Evolutionary conservation across 106 monocot genomes (phyloP).

Genomic region (Dendrobium huoshanense): DNA sequence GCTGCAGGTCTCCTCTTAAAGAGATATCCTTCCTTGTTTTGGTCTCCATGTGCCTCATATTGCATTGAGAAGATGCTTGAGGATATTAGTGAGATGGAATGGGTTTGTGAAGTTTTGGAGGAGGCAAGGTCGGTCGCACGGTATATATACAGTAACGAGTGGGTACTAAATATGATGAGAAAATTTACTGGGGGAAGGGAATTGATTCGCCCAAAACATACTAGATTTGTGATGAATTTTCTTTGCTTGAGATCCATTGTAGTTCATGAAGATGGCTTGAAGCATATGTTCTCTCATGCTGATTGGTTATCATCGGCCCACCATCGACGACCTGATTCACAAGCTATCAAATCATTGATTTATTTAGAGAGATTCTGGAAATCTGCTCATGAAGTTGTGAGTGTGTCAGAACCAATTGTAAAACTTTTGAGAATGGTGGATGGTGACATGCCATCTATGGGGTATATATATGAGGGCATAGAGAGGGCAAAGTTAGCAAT

Average conservation of each 20-base stretch:
- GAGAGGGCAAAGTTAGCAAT: constrained; percentile 37
- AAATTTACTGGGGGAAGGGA: constrained; percentile 30
- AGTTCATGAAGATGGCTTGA: constrained; percentile 34
- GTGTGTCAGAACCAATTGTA: constrained; percentile 35
- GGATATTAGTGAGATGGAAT: constrained; percentile 38
- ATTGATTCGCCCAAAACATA: constrained; percentile 31
- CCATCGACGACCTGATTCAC: constrained; percentile 29
- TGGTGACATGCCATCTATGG: constrained; percentile 46
- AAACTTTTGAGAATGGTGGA: constrained; percentile 44
- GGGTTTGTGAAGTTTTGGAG: constrained; percentile 21
- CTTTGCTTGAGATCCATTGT: constrained; percentile 43
- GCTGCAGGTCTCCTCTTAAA: constrained; percentile 24
- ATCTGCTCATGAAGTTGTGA: constrained; percentile 33
- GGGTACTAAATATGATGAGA: constrained; percentile 19
- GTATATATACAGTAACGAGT: constrained; percentile 26
- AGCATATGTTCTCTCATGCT: constrained; percentile 40
- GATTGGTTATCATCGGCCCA: constrained; percentile 36
- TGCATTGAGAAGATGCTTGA: constrained; percentile 47
- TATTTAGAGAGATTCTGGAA: constrained; percentile 44
- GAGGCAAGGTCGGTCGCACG: constrained; percentile 22
- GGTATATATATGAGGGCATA: constrained; percentile 42
- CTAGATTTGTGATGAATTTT: constrained; percentile 29
- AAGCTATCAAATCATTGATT: constrained; percentile 36
- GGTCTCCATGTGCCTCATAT: constrained; percentile 45
- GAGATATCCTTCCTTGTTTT: constrained; percentile 40